Percentiles rank a stretch among this genome's conserved stretches.
These are phyloP conservation scores for Amaranthus palmeri DNA, from an alignment of 148 eudicot species.

Conservation along the genomic window DNA sequence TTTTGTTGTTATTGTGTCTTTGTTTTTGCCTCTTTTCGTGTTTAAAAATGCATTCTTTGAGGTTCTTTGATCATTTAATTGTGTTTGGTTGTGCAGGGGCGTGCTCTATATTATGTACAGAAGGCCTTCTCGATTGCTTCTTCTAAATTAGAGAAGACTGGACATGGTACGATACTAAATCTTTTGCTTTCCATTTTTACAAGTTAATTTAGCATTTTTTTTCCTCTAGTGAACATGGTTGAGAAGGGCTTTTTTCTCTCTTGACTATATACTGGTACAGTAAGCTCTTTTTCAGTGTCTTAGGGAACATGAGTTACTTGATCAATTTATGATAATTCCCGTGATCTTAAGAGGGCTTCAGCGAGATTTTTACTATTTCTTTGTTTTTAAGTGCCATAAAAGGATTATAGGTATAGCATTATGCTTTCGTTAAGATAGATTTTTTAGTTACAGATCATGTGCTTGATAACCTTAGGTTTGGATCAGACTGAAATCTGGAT, in stretches of 20 bases:
- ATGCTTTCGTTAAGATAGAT: not conserved
- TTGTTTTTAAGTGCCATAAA: too few relatives aligned
- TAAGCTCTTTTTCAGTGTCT: not conserved
- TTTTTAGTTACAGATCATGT: not conserved
- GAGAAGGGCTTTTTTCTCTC: not conserved
- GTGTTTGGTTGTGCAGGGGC: conserved; percentile 52
- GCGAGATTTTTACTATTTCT: not conserved
- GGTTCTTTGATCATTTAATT: not conserved
- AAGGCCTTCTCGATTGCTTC: conserved; percentile 78
- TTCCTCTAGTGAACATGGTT: not conserved
- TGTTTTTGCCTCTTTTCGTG: not conserved
- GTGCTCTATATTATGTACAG: conserved; percentile 77
- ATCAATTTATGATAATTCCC: not conserved
- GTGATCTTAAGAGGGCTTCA: not conserved
- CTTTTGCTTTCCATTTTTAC: not conserved
- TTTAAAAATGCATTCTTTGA: not conserved
- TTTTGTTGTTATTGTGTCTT: not conserved
- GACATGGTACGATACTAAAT: conserved; percentile 53
- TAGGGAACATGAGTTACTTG: not conserved
- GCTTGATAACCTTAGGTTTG: not conserved
- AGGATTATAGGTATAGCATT: not conserved
- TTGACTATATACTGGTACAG: not conserved
- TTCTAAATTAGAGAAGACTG: conserved; percentile 91
- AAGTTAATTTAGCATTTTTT: not conserved
- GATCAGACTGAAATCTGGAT: too few relatives aligned